Percentiles rank a stretch among this genome's conserved stretches.
Evolutionary conservation across 768 basidiomycete genomes (phyloP).

Genomic region (Lactarius hatsudake): DNA sequence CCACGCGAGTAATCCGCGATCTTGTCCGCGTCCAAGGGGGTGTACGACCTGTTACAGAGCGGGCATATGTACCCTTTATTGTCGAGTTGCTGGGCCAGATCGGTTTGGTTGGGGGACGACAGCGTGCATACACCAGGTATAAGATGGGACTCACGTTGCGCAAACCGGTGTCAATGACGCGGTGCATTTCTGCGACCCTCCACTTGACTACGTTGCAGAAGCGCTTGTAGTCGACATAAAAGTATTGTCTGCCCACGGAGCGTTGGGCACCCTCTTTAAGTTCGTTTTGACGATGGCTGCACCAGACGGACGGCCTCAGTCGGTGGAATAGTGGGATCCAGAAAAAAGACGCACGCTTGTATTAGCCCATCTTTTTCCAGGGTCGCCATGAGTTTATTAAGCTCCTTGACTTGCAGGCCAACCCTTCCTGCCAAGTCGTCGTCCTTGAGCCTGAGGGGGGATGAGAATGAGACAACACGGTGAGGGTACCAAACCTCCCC

Average conservation of each 20-base stretch:
- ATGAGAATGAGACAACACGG: slow-evolving; percentile 28
- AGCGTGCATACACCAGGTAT: not conserved
- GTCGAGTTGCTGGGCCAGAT: slow-evolving; percentile 72
- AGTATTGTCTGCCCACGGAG: slow-evolving; percentile 87
- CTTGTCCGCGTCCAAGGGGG: slow-evolving; percentile 80
- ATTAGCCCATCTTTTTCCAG: slow-evolving; percentile 77
- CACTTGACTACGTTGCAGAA: slow-evolving; percentile 99
- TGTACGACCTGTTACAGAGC: slow-evolving; percentile 78
- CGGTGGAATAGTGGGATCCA: not conserved
- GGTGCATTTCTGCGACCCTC: slow-evolving; percentile 90
- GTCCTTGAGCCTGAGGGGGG: slow-evolving; percentile 71
- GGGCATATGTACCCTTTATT: slow-evolving; percentile 98
- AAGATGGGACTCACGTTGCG: slow-evolving; percentile 61
- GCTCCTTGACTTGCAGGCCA: slow-evolving; percentile 85
- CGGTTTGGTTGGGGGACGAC: not conserved
- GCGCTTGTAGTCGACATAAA: slow-evolving; percentile 92
- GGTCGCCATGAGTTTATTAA: slow-evolving; percentile 84
- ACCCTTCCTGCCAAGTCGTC: slow-evolving; percentile 90
- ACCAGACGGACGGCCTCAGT: not conserved
- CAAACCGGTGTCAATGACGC: slow-evolving; percentile 82
- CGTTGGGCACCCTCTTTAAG: slow-evolving; percentile 87
- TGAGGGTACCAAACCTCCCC: slow-evolving; percentile 28
- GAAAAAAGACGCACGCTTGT: slow-evolving; percentile 54
- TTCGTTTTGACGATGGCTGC: slow-evolving; percentile 86
- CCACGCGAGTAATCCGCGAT: slow-evolving; percentile 70